A percentile compares a stretch with the other conserved stretches of the same genome.
Conservation (phyloP, 495 filamentous ascomycete species). For the Lasiosphaeria ovina region DNA sequence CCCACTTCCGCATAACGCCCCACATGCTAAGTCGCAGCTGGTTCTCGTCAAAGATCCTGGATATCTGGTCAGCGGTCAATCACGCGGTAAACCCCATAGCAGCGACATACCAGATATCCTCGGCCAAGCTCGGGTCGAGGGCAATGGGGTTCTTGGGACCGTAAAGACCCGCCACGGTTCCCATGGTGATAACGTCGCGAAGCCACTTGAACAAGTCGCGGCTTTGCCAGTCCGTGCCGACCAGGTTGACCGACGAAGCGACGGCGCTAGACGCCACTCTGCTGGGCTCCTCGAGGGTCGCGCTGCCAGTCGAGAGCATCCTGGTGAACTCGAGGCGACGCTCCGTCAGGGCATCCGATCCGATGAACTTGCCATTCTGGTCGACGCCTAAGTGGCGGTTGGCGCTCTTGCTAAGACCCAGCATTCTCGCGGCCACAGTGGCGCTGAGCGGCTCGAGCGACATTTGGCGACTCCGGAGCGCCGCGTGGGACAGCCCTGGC, state of each 20-base stretch:
- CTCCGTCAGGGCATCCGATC: neutral
- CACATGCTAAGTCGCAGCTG: neutral
- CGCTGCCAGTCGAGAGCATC: neutral
- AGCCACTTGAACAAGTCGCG: conserved; percentile 2
- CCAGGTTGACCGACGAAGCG: neutral
- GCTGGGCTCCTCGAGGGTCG: conserved; percentile 1
- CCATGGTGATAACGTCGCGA: conserved; percentile 3
- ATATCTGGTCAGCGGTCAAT: neutral
- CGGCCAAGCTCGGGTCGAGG: conserved; percentile 1
- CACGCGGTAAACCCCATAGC: neutral
- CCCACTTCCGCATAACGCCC: neutral
- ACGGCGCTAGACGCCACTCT: neutral
- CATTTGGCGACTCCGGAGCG: neutral
- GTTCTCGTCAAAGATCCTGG: conserved; percentile 8
- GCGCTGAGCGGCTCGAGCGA: conserved; percentile 5
- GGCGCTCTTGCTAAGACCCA: conserved; percentile 3
- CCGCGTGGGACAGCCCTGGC: neutral
- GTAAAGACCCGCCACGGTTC: neutral
- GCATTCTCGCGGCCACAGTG: neutral
- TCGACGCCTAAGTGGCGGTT: conserved; percentile 3
- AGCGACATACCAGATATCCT: conserved; percentile 1
- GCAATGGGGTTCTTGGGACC: conserved; percentile 4
- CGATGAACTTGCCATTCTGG: neutral
- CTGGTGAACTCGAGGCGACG: conserved; percentile 3
- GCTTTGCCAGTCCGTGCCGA: neutral